Percentiles rank a stretch among this genome's conserved stretches.
phyloP scores from a whole-genome alignment of 202 grass and related monocot species.

The Carex arenaria region DNA sequence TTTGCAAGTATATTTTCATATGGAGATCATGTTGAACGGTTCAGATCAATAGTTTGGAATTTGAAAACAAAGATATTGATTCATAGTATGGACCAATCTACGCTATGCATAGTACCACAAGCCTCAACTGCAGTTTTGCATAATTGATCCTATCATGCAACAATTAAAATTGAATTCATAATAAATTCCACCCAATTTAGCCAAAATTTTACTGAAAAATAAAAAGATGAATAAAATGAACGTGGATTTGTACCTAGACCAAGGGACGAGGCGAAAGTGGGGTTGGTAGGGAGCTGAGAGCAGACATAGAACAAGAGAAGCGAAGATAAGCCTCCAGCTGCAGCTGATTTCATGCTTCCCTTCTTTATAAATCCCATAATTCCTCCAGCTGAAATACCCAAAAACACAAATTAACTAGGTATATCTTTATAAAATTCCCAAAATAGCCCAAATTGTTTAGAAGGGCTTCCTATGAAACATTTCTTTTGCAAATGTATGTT shows the following conservation, averaged over 20 bases:
- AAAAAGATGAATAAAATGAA: neutral
- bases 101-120: too few species aligned
- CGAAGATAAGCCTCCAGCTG: slow-evolving; percentile 78
- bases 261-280: slow-evolving; percentile 60
- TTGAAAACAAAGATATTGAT: too few species aligned
- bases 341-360: slow-evolving; percentile 83
- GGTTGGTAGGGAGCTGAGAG: slow-evolving; percentile 71
- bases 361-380: slow-evolving; percentile 79
- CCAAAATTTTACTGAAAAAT: neutral
- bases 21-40: too few species aligned
- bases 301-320: slow-evolving; percentile 60
- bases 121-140: neutral
- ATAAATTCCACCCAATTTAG: neutral
- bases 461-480: neutral
- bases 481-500: neutral
- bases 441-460: neutral
- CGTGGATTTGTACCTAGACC: slow-evolving; percentile 50
- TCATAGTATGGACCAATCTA: too few species aligned
- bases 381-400: slow-evolving; percentile 51
- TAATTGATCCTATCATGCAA: neutral
- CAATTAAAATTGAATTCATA: neutral
- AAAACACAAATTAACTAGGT: neutral
- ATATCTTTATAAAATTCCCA: neutral
- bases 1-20: too few species aligned
- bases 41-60: too few species aligned